Evolutionary conservation across 2,329 filamentous ascomycete species (phyloP), one percentile per base, ranked within the genome.

Genomic region (Aspergillus luchuensis): DNA sequence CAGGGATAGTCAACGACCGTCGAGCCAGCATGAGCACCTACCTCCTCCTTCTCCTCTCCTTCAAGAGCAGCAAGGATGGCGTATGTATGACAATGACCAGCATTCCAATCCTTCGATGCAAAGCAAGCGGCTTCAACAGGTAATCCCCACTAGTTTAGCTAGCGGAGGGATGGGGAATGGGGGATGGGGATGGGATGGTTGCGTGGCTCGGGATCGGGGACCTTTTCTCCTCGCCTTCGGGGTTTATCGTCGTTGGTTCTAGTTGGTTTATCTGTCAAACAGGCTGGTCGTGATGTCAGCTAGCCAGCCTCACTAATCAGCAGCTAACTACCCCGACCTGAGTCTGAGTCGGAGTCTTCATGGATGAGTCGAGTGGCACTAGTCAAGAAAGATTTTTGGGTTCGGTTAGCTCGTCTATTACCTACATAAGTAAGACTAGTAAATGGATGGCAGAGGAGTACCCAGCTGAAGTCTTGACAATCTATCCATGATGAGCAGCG

Each of bases 41-140:
- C 33, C 33, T 36, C 33, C 11, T 36, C 33, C 33, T 36, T 11
- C 33, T 13, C 33, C 11, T 13, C 33, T 36, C 33, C 11, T 36
- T 5, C 33, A 36, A 36, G 11, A 13, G 33, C 33, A 39, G 21
- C 17, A 28, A 36, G 8, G 15, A 33, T 8, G n/a, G 13, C 10
- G 19, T 45, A 45, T 45, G 41, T 50, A 50, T 28, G 47, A 50
- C 47, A 33, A 50, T 33, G 17, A n/a, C 47, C 47, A 50, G 47
- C 47, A 50, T 50, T 30, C 47, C 25, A 28, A 50, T 50, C 47
- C 47, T 50, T 30, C 47, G n/a, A 43, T 11, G 19, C 21, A 45
- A 45, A 45, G 41, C 41, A 21, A 45, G 39, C 41, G 19, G 17
- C 41, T 17, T 17, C 41, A 17, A 45, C 8, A 45, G 17, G 41